Base-by-base conservation (phyloP, 148 eudicot species). In the Rhododendron molle region DNA sequence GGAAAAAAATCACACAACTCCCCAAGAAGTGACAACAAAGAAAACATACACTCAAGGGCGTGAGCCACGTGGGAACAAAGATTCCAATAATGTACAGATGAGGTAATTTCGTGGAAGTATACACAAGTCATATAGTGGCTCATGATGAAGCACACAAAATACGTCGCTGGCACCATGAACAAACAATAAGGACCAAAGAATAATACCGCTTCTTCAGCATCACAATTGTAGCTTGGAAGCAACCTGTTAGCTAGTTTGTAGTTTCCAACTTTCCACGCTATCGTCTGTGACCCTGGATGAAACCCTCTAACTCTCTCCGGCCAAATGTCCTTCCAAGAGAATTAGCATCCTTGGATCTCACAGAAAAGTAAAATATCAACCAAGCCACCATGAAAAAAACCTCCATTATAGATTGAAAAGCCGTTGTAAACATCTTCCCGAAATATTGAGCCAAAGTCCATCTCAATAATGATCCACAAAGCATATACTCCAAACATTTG, bases 361-460 rank as follows among this genome's bases (percentile, higher is more conserved):
- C 94, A 14, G 96, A 90, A 72, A 95, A 87, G 94, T 95, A 96
- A 89, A 88, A 91, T 77, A 93, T 46, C 89, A 96, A 85, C 98
- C 99, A 95, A 16, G 92, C 94, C 80, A 96, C 96, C 95, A 93
- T 94, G 84, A 95, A 96, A 90, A 92, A 95, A 46, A 96, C 96
- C 90, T 96, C 98, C 84, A 93, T 87, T 74, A 90, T 71, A 2
- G 95, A 92, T 88, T 92, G 98, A 62, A 94, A 87, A 77, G 92
- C 73, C 9, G 91, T 62, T 28, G 93, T 90, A 87, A 92, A 69
- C 12, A 91, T 82, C 43, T 89, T 92, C 71, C 99, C 96, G 52
- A 89, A 90, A 11, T 90, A 56, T 47, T 84, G 85, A 81, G 92
- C 87, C 84, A 96, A 85, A 84, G 87, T 84, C 96, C 94, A 92